Conservation (phyloP, 2,329 filamentous ascomycete species). For the Knoxdaviesia proteae region DNA sequence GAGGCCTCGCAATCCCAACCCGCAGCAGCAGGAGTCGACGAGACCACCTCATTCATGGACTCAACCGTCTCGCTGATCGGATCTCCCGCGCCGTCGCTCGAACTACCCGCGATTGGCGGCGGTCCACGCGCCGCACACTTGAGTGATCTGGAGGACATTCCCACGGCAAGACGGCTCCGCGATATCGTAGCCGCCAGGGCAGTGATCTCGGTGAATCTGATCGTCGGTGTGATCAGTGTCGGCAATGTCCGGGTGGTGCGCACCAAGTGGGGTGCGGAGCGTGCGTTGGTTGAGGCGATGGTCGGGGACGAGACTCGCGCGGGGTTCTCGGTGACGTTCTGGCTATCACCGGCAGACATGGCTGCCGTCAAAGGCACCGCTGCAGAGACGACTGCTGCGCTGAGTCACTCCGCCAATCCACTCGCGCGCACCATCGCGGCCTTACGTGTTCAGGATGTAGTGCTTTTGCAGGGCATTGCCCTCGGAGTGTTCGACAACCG, state of each 20-base stretch:
- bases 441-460: conserved; percentile 51
- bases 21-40: conserved; percentile 3
- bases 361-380: background rate
- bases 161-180: conserved; percentile 25
- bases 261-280: conserved; percentile 39
- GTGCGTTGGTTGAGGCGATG: conserved; percentile 54
- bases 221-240: conserved; percentile 61
- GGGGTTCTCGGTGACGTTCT: conserved; percentile 68
- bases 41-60: conserved; percentile 14
- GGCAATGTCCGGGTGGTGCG: conserved; percentile 44
- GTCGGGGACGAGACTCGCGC: conserved; percentile 72
- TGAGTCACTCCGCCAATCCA: too few relatives aligned
- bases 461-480: conserved; percentile 62
- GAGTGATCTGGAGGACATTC: conserved; percentile 48
- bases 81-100: conserved; percentile 11
- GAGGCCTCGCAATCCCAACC: conserved; percentile 3
- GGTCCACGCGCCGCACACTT: conserved; percentile 12
- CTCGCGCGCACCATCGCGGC: conserved; percentile 12
- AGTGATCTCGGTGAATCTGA: conserved; percentile 48
- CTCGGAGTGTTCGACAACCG: conserved; percentile 52
- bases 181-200: background rate
- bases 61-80: conserved; percentile 11
- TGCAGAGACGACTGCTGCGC: conserved; percentile 1
- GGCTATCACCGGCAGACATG: conserved; percentile 33
- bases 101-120: conserved; percentile 6